Percentiles rank a stretch among this genome's conserved stretches.
Evolutionary conservation across 352 stramenopile species (phyloP).

Genomic region (Phytophthora colocasiae): DNA sequence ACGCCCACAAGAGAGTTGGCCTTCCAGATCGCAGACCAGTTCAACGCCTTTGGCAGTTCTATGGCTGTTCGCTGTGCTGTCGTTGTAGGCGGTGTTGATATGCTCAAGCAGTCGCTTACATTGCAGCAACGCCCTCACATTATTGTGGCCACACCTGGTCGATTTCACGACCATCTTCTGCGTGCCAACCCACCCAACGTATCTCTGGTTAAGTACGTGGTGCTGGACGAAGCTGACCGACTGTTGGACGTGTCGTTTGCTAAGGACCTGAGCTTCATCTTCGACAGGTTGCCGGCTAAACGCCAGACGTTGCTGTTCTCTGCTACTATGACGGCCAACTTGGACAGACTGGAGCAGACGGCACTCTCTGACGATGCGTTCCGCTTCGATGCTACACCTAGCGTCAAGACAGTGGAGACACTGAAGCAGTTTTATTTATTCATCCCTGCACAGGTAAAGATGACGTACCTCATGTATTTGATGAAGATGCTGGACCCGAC

Average conservation of each 20-base stretch:
- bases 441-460: slow-evolving; percentile 96
- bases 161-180: slow-evolving; percentile 94
- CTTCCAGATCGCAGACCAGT: slow-evolving; percentile 98
- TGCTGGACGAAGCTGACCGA: slow-evolving; percentile 98
- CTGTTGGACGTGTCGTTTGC: slow-evolving; percentile 90
- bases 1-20: slow-evolving; percentile 98
- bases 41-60: slow-evolving; percentile 95
- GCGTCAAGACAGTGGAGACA: slow-evolving; percentile 90
- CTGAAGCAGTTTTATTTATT: slow-evolving; percentile 98
- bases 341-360: slow-evolving; percentile 86
- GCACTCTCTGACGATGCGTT: slow-evolving; percentile 66
- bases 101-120: slow-evolving; percentile 92
- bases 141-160: slow-evolving; percentile 97
- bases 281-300: slow-evolving; percentile 75
- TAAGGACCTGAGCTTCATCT: slow-evolving; percentile 90
- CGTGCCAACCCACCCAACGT: slow-evolving; percentile 92
- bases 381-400: slow-evolving; percentile 78
- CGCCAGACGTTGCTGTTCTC: slow-evolving; percentile 98
- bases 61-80: slow-evolving; percentile 90
- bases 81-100: slow-evolving; percentile 96
- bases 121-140: slow-evolving; percentile 95
- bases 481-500: slow-evolving; percentile 71
- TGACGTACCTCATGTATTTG: slow-evolving; percentile 95
- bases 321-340: slow-evolving; percentile 96
- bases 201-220: slow-evolving; percentile 92